Evolutionary conservation across 495 filamentous ascomycete genomes (phyloP).

Genomic region (Lasiosphaeriaceae sp.): DNA sequence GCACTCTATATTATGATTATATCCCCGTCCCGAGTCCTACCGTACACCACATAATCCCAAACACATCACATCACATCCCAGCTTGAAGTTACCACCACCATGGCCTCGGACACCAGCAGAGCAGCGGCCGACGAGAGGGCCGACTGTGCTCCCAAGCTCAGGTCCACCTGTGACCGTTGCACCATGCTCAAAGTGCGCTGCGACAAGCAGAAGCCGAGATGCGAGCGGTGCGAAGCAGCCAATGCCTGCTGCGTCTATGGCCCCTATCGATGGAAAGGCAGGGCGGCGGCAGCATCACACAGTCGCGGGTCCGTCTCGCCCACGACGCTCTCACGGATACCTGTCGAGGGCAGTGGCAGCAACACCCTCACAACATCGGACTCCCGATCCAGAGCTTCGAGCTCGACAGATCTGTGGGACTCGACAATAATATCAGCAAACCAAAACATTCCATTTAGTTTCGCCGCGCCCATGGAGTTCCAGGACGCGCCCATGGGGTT

Average conservation of each 20-base stretch:
- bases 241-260: neutral
- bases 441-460: neutral
- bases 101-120: neutral
- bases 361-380: no score
- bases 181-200: neutral
- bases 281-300: neutral
- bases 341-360: no score
- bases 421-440: neutral
- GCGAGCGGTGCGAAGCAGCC: neutral
- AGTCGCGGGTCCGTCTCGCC: neutral
- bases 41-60: no score
- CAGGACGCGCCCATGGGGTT: neutral
- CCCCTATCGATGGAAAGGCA: neutral
- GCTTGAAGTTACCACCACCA: neutral
- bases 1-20: no score
- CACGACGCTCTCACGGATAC: no score
- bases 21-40: no score
- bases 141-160: neutral
- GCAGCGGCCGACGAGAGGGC: neutral
- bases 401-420: neutral
- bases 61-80: neutral
- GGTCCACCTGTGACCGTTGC: neutral
- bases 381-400: neutral
- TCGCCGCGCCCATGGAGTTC: neutral
- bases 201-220: neutral